Base-by-base conservation (phyloP, 1,284 basidiomycete species). In the Lentinula novae-zelandiae region DNA sequence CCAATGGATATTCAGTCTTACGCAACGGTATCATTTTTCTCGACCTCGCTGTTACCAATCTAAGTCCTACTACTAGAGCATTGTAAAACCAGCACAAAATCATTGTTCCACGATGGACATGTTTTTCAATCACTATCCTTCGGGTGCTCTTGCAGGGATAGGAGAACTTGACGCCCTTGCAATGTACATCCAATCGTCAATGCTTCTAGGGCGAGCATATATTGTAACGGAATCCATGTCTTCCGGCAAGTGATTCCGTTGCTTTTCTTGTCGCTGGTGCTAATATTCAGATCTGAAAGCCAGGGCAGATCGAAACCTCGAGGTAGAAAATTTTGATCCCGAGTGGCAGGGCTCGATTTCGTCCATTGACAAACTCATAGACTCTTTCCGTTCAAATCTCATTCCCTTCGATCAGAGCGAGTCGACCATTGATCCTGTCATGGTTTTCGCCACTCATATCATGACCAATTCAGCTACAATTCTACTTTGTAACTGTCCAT, bases 1-100 rank as follows among this genome's bases (percentile, higher is more conserved):
- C 63, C 63, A 20, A 48, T 64, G 39, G 60, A 62, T 51, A 59
- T 60, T 44, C 58, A 60, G 38, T 39, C 44, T 13, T 64, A 64
- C 40, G 54, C 62, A 51, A 48, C 62, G 42, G 63, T 63, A 49
- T 49, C 12, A 15, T n/a, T 42, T n/a, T 15, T 38, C 36, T 38
- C 36, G 31, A 22, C 42, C 50, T 17, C 42, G 15, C 3, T 27
- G 27, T 27, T 27, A 3, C 42, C 15, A 20, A 5, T 53, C 27
- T 46, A 7, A 46, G 15, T 15, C 42, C 15, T 7, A 22, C 46
- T 31, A 2, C 15, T 49, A 49, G 46, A 49, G 20, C 8, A 22
- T 12, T 13, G 20, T 49, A 5, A 20, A 22, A 49, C 46, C 27
- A 12, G 46, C 4, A 10, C 9, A 12, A n/a, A 46, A 15, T 12